Conservation (phyloP, 2,329 filamentous ascomycete genomes). For the Ceratocystis destructans region DNA sequence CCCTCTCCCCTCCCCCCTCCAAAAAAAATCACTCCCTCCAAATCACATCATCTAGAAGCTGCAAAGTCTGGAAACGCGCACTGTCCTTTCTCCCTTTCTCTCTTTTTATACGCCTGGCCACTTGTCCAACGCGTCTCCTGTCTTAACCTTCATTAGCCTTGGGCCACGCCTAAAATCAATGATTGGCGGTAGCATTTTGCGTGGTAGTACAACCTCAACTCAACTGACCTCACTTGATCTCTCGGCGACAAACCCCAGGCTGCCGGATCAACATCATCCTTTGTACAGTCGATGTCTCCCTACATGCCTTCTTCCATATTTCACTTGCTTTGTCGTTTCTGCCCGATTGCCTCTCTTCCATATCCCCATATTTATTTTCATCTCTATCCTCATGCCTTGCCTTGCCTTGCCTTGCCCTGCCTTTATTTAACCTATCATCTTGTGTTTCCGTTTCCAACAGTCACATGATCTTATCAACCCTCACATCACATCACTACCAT, state of each 20-base stretch:
- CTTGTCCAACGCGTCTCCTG: neutral
- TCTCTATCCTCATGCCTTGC: neutral
- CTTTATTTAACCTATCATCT: neutral
- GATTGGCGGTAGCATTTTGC: neutral
- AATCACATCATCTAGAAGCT: neutral
- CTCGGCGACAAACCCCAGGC: too few relatives aligned
- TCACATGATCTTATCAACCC: neutral
- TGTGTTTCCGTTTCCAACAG: neutral
- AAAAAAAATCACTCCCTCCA: neutral
- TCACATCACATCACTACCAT: too few relatives aligned
- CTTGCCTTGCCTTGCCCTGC: neutral
- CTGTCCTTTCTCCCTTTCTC: neutral
- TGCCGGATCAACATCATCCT: neutral
- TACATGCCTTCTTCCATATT: neutral
- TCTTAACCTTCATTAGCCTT: neutral
- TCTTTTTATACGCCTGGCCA: neutral
- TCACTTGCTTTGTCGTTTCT: neutral
- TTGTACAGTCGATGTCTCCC: neutral
- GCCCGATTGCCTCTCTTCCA: neutral
- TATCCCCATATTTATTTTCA: neutral
- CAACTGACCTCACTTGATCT: neutral
- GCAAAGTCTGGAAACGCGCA: neutral
- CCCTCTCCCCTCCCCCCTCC: neutral
- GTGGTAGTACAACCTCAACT: neutral
- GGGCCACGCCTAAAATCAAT: neutral